Conservation (phyloP, 179 eudicot genomes). For the Carnegiea gigantea region DNA sequence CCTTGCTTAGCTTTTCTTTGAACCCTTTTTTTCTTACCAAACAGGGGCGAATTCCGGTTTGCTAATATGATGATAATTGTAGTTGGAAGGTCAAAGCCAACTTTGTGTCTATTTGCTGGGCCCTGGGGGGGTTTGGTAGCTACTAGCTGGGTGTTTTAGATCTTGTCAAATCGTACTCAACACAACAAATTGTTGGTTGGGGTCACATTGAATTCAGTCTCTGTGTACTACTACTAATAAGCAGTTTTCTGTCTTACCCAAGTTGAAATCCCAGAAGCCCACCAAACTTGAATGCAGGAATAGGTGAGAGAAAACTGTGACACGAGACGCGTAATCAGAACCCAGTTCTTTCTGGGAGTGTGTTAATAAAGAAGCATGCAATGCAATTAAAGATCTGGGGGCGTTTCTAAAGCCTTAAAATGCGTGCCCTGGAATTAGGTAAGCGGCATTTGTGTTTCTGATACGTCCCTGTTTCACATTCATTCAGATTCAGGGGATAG, state of each 20-base stretch:
- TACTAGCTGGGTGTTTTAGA: neutral
- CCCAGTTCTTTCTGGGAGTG: neutral
- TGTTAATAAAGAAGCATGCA: neutral
- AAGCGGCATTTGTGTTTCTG: neutral
- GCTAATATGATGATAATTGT: neutral
- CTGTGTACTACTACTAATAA: neutral
- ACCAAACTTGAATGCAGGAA: constrained; percentile 8
- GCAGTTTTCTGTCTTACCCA: neutral
- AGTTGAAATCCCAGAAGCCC: neutral
- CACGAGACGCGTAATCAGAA: too few relatives aligned
- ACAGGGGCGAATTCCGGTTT: neutral
- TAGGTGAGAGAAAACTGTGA: neutral
- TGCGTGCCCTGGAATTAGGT: neutral
- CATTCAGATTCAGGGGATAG: neutral
- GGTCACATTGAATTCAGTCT: neutral
- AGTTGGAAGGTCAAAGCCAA: constrained; percentile 6
- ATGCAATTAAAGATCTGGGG: neutral
- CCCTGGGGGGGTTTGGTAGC: neutral
- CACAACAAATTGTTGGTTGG: constrained; percentile 6
- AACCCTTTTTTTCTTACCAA: neutral
- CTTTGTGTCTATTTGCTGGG: neutral
- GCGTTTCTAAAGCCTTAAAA: neutral
- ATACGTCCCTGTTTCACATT: neutral
- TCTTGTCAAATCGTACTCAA: neutral
- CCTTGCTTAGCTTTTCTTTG: neutral